Conservation (phyloP, 768 basidiomycete genomes). For the Phlebiopsis gigantea region DNA sequence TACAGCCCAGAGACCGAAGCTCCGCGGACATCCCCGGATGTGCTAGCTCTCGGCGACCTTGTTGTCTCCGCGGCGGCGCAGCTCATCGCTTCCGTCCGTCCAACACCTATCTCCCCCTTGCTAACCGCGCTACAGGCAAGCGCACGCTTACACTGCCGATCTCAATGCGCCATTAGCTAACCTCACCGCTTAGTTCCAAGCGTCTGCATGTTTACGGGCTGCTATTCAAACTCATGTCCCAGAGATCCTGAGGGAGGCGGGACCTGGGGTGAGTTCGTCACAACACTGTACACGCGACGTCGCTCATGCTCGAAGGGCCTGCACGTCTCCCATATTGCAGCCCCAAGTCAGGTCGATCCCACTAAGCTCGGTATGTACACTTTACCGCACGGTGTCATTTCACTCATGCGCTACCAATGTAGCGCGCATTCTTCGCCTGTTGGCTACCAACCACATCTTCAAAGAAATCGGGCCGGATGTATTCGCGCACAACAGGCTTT, state of each 20-base stretch:
- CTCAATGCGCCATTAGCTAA: background rate
- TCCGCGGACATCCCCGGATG: slow-evolving; percentile 24
- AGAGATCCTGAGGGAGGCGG: slow-evolving; percentile 28
- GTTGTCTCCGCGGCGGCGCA: slow-evolving; percentile 31
- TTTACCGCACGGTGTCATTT: background rate
- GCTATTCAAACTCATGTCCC: slow-evolving; percentile 16
- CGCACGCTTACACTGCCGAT: background rate
- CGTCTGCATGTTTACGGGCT: slow-evolving; percentile 8
- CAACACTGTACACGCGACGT: background rate
- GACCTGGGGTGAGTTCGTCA: slow-evolving; percentile 17
- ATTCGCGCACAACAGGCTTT: slow-evolving; percentile 26
- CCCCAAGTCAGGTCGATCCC: slow-evolving; percentile 17
- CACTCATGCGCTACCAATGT: background rate
- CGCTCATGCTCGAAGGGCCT: slow-evolving; percentile 17
- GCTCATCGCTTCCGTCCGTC: slow-evolving; percentile 24
- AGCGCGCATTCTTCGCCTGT: slow-evolving; percentile 26
- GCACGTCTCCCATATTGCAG: slow-evolving; percentile 28
- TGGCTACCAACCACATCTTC: slow-evolving; percentile 27
- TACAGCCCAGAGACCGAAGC: slow-evolving; percentile 25
- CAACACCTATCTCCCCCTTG: slow-evolving; percentile 23
- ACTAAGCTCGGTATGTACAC: slow-evolving; percentile 22
- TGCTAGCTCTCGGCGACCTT: slow-evolving; percentile 26
- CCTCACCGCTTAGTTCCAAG: slow-evolving; percentile 2
- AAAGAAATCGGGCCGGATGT: slow-evolving; percentile 26
- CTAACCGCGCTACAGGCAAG: slow-evolving; percentile 8